Evolutionary conservation across 441 rosid species (phyloP), one percentile per base, ranked within the genome.

Genomic region (Capsella rubella): DNA sequence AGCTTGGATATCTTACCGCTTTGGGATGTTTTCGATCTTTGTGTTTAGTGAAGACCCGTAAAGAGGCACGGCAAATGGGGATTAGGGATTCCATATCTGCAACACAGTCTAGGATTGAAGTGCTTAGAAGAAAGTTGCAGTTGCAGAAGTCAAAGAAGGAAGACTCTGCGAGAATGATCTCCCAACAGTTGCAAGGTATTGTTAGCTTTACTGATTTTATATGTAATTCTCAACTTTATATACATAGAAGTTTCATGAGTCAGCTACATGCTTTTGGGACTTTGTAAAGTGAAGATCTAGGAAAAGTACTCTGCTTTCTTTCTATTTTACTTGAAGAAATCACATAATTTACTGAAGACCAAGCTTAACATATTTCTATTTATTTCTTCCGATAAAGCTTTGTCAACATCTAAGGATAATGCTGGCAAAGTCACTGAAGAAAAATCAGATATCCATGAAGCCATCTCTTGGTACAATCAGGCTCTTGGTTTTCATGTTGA

Each of bases 401-500:
- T 88, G 77, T 79, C 81, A 55, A 55, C 65, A 58, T 72, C 72
- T 68, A 84, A 82, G 75, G 88, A 82, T 43, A 86, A 75, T 68
- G 84, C 37, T 69, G 78, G 74, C 63, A 79, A 82, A 69, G 85
- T 71, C 65, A 71, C 64, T 14, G 85, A 79, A 72, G 59, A 52
- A 8, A 78, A 74, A 71, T 82, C 66, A 74, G 88, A 83, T 51
- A 82, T 84, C 65, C 69, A 87, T 63, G 88, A 84, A 78, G 97
- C 92, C 35, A 80, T 92, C 35, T 78, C 79, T 53, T 94, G 99
- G 99, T 94, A 92, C 79, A 89, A 85, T 71, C 77, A 72, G 69
- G 81, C 85, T 82, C 91, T 94, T 8, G 90, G 97, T 71, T 84
- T 92, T 72, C 86, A 79, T 46, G 76, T 94, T 78, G 95, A 92